A percentile compares a stretch with the other conserved stretches of the same genome.
These are phyloP conservation scores for Trichoderma sp. DNA, from an alignment of 2,329 filamentous ascomycete species.

Conservation along the genomic window DNA sequence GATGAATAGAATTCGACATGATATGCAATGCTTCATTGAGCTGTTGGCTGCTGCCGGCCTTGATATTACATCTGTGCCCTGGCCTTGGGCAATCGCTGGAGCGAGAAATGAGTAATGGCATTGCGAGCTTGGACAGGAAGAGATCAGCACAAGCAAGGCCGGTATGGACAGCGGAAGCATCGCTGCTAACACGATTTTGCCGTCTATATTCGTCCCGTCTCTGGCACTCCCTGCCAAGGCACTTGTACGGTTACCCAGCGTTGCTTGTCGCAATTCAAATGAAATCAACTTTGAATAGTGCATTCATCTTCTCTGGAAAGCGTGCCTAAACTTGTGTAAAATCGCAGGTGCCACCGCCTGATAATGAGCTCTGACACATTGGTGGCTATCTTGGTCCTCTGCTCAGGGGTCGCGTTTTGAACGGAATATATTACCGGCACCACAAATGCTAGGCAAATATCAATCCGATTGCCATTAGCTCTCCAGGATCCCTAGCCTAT, in stretches of 20 bases:
- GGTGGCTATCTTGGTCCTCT: background rate
- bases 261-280: background rate
- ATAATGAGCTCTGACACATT: background rate
- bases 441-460: background rate
- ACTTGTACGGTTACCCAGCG: background rate
- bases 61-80: background rate
- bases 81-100: background rate
- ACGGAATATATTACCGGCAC: background rate
- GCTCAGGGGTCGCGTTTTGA: constrained; percentile 14
- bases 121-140: background rate
- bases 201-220: background rate
- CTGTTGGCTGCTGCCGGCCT: background rate
- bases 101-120: background rate
- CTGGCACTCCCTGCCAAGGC: background rate
- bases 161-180: background rate
- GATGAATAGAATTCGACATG: background rate
- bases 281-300: background rate
- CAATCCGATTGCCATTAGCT: background rate
- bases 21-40: background rate
- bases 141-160: background rate
- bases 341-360: background rate
- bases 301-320: background rate
- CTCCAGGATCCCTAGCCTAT: background rate
- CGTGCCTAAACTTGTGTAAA: background rate
- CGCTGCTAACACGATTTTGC: background rate